A percentile compares a stretch with the other conserved stretches of the same genome.
Evolutionary conservation across 345 rosid genomes (phyloP).

Genomic region (Rhodamnia argentea): DNA sequence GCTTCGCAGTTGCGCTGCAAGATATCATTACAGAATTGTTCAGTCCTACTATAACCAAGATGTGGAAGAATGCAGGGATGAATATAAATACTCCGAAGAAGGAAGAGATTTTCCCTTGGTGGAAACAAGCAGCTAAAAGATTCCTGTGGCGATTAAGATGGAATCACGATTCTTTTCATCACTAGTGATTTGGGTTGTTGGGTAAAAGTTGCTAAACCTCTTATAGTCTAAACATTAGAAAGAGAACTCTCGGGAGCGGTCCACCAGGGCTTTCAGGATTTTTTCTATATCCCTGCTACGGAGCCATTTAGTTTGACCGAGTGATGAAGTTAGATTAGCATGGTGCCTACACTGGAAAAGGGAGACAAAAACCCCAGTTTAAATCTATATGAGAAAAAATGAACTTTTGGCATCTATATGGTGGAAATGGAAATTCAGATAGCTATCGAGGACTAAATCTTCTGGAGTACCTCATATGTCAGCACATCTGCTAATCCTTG

Average conservation of each 20-base stretch:
- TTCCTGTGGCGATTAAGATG: background rate
- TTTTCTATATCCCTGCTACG: background rate
- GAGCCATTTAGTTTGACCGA: background rate
- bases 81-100: background rate
- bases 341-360: background rate
- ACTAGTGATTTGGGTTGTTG: background rate
- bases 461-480: constrained; percentile 72
- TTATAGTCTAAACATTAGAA: background rate
- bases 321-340: background rate
- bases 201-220: background rate
- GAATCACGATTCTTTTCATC: background rate
- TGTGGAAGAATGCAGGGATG: background rate
- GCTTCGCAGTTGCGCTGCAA: constrained; percentile 97
- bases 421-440: background rate
- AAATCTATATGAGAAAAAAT: background rate
- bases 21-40: background rate
- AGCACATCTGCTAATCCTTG: constrained; percentile 88
- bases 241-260: background rate
- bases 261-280: background rate
- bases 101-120: background rate
- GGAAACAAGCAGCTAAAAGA: background rate
- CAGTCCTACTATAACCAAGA: background rate
- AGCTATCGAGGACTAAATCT: background rate
- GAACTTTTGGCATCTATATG: background rate
- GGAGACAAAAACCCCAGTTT: background rate